Evolutionary conservation across 495 filamentous ascomycete genomes (phyloP), one percentile per base, ranked within the genome.

Genomic region (Tuber brumale): DNA sequence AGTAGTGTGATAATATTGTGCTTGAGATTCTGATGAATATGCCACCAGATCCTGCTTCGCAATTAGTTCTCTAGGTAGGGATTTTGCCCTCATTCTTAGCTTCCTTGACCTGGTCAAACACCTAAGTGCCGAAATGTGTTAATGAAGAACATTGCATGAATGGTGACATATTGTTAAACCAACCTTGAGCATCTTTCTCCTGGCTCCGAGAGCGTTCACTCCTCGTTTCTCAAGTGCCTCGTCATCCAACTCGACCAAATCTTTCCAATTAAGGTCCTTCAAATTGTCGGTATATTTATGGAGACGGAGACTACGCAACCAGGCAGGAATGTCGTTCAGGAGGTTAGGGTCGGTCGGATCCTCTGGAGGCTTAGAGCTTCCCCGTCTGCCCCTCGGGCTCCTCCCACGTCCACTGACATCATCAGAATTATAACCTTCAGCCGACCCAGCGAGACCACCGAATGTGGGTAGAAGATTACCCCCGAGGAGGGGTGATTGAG

Each of bases 281-380:
- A 99, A 85, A 83, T 98, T 94, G 78, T 99, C 95, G 48, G 95
- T 99, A 85, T 99, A 99, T 86, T 99, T 99, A 86, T 99, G 95
- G 80, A 99, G 87, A 76, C 95, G 90, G 82, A 98, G 87, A 84
- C 93, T 97, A 85, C 95, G 91, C 83, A 99, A 87, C 95, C 95
- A 99, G 84, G 89, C 91, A 78, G 96, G 94, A 80, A 99, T 97
- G 83, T 99, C 95, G 86, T 96, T 93, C 84, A 99, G 87, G 78
- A 99, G 89, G 69, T 87, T 89, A 16, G 92, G 91, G 83, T 99
- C 96, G 19, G 95, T 97, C 16, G 95, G 95, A 82, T 99, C 95
- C 86, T 99, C 95, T 61, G 95, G 95, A 45, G 95, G 95, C 88
- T 97, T 97, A 66, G 93, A 97, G 85, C 91, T 97, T 78, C 96